These are phyloP conservation scores for Trichoderma orchidacearum DNA, from an alignment of 495 filamentous ascomycete species.

Conservation along the genomic window DNA sequence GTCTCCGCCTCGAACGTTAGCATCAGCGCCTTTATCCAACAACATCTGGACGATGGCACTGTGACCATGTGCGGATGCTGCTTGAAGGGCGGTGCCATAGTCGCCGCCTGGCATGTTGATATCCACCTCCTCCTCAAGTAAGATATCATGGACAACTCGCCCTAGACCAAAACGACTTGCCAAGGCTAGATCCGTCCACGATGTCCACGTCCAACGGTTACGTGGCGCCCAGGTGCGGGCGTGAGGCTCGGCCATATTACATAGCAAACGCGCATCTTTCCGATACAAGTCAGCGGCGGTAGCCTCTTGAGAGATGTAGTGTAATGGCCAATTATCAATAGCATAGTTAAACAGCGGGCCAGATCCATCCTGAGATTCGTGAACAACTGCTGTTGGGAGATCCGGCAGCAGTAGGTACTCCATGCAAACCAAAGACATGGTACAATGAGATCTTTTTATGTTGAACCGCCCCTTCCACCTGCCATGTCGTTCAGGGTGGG, in stretches of 20 bases:
- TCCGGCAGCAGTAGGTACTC: slow-evolving; percentile 7
- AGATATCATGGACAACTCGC: slow-evolving; percentile 4
- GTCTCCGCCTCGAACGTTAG: slow-evolving; percentile 7
- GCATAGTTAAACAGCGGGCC: background rate
- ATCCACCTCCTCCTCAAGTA: slow-evolving; percentile 6
- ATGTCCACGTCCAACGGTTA: too few relatives aligned
- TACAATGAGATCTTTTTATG: slow-evolving; percentile 4
- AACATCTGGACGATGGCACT: slow-evolving; percentile 9
- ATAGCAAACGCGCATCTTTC: background rate
- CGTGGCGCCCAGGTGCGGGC: too few relatives aligned
- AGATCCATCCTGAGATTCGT: slow-evolving; percentile 1
- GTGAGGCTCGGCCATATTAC: background rate
- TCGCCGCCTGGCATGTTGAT: background rate
- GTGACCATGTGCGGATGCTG: slow-evolving; percentile 8
- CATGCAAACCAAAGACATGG: slow-evolving; percentile 6
- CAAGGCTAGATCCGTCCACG: slow-evolving; percentile 2
- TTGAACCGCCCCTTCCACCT: slow-evolving; percentile 9
- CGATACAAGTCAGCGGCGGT: background rate
- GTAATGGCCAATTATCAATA: background rate
- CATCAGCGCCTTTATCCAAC: slow-evolving; percentile 8
- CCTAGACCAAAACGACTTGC: slow-evolving; percentile 5
- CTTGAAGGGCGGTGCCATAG: slow-evolving; percentile 8
- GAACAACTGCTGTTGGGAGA: background rate
- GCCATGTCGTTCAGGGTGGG: background rate
- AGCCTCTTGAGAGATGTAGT: background rate